Evolutionary conservation across 1,139 yeast genomes (phyloP), one percentile per base, ranked within the genome.

Genomic region (Suhomyces bokatorum): DNA sequence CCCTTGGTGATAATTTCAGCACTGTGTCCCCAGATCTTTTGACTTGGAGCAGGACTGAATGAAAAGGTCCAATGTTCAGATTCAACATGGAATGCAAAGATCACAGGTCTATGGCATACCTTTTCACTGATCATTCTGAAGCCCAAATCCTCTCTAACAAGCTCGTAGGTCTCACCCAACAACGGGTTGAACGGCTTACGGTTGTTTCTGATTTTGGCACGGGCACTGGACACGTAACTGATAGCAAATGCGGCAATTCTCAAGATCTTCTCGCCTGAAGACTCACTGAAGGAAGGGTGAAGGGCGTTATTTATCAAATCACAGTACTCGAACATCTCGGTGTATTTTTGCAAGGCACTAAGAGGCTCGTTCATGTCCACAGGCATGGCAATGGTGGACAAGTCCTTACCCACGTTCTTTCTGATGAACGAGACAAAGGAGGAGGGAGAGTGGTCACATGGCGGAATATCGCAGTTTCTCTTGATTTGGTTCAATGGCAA

Each of bases 21-120:
- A 35, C 90, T 85, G 66, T 93, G 93, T 42, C 98, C 98, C 96
- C 97, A 93, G 57, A 88, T 89, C 62, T 89, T 90, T 57, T 91
- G 97, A 27, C 81, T 78, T 0, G 99, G 98, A 28, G 83, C 75
- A 2, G 95, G 82, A 11, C 87, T 77, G 60, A 83, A 88, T 37
- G 78, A 76, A 40, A 89, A 70, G n/a, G 80, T 79, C 98, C 99
- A 93, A 27, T 75, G 67, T 10, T 69, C 65, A 16, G 88, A 74
- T 49, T 91, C 97, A 6, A 82, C 89, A 59, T 80, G 84, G 33
- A 85, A 73, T 1, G 96, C 96, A 70, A 88, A 81, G 1, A 88
- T 79, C 16, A 85, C 88, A 2, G 97, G 97, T 43, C 87, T 77
- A 58, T 90, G 97, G 38, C 78, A 65, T 13, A 89, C 95, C 60